phyloP scores from a whole-genome alignment of 805 yeast genomes.

The Tanozyma kutaoensis region DNA sequence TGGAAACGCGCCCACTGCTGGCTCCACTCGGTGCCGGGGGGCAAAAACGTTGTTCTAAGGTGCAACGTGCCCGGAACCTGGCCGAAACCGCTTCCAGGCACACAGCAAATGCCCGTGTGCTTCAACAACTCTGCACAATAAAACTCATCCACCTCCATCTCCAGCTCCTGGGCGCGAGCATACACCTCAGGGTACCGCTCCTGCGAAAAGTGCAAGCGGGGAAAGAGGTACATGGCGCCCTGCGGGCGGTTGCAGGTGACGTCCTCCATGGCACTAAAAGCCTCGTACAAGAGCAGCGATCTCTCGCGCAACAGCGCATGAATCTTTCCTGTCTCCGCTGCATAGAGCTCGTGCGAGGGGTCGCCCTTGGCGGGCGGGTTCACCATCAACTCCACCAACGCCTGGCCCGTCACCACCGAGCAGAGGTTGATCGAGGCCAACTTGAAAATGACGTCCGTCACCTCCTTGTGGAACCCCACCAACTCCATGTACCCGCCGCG shows the following conservation, averaged over 20 bases:
- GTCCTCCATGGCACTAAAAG: constrained; percentile 70
- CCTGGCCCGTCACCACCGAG: constrained; percentile 93
- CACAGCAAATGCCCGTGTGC: constrained; percentile 88
- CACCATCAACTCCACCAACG: constrained; percentile 83
- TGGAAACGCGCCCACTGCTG: constrained; percentile 72
- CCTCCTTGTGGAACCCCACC: constrained; percentile 62
- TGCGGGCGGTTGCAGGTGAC: constrained; percentile 79
- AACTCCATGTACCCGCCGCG: constrained; percentile 98
- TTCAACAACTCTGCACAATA: constrained; percentile 80
- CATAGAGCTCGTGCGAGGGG: constrained; percentile 56
- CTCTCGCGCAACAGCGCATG: constrained; percentile 49
- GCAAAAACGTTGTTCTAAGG: constrained; percentile 90
- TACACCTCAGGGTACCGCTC: constrained; percentile 38
- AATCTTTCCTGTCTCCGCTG: constrained; percentile 47
- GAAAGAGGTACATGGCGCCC: constrained; percentile 98
- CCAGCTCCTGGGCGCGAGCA: constrained; percentile 41
- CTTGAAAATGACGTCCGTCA: constrained; percentile 62
- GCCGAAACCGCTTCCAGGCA: constrained; percentile 96
- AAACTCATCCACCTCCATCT: constrained; percentile 66
- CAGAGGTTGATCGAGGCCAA: constrained; percentile 85
- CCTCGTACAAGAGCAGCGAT: constrained; percentile 49
- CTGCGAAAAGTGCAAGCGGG: constrained; percentile 48
- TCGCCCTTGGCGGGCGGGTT: constrained; percentile 80
- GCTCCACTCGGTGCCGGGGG: constrained; percentile 91
- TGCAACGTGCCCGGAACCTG: constrained; percentile 85